Conservation (phyloP, 352 stramenopile genomes). For the Phytophthora sansomeana region DNA sequence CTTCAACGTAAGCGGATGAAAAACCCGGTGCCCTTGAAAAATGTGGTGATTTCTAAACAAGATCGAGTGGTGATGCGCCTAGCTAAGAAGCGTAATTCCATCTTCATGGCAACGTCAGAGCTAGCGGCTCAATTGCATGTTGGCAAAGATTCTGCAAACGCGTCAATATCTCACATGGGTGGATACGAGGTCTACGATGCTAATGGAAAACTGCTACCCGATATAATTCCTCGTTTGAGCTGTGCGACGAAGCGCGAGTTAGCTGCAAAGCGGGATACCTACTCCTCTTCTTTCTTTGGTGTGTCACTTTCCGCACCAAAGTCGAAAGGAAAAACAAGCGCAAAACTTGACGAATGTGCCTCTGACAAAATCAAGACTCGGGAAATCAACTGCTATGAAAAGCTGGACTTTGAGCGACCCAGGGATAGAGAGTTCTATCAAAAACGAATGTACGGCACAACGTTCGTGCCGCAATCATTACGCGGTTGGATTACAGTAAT, state of each 20-base stretch:
- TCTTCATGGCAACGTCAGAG: slow-evolving; percentile 43
- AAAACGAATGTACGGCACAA: slow-evolving; percentile 60
- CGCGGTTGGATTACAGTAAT: slow-evolving; percentile 53
- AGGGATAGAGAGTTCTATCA: slow-evolving; percentile 60
- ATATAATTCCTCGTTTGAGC: slow-evolving; percentile 41
- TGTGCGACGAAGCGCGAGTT: slow-evolving; percentile 45
- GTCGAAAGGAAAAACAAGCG: slow-evolving; percentile 19
- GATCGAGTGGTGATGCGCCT: slow-evolving; percentile 63
- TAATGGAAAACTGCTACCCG: slow-evolving; percentile 30
- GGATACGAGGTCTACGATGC: slow-evolving; percentile 47
- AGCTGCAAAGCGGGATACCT: slow-evolving; percentile 25
- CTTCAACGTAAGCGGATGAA: slow-evolving; percentile 45
- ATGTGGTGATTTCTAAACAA: slow-evolving; percentile 27
- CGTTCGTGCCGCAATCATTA: slow-evolving; percentile 57
- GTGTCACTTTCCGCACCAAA: slow-evolving; percentile 33
- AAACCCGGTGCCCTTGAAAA: slow-evolving; percentile 52
- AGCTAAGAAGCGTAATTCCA: slow-evolving; percentile 65
- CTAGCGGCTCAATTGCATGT: slow-evolving; percentile 22
- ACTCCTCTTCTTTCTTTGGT: slow-evolving; percentile 45
- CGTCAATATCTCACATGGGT: slow-evolving; percentile 17
- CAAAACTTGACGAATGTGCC: slow-evolving; percentile 1
- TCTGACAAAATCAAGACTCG: slow-evolving; percentile 1
- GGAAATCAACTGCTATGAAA: slow-evolving; percentile 49
- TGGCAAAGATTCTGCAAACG: slow-evolving; percentile 11
- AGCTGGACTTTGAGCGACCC: slow-evolving; percentile 43